Percentiles rank a stretch among this genome's conserved stretches.
These are phyloP conservation scores for Saposhnikovia divaricata DNA, from an alignment of 129 eudicot genomes.

Conservation along the genomic window DNA sequence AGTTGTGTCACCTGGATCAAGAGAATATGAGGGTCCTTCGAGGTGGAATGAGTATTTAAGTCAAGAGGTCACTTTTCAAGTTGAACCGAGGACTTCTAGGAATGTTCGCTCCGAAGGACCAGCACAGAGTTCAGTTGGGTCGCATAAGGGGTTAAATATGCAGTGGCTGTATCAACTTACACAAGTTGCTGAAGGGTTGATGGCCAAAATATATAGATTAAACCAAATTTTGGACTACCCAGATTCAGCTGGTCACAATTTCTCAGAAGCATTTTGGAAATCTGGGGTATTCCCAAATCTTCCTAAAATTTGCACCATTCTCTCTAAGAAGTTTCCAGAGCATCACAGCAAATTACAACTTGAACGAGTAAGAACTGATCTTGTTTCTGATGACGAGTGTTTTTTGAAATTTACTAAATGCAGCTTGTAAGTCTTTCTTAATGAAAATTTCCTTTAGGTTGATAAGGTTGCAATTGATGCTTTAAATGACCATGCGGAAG, in stretches of 20 bases:
- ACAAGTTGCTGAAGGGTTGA: conserved; percentile 81
- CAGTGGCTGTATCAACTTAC: conserved; percentile 89
- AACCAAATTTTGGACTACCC: conserved; percentile 91
- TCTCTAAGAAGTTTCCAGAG: conserved; percentile 88
- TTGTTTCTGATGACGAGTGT: conserved; percentile 4
- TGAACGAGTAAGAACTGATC: conserved; percentile 66
- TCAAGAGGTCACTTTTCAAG: conserved; percentile 50
- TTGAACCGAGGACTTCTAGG: conserved; percentile 39
- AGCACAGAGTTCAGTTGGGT: conserved; percentile 49
- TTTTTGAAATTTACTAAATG: background rate
- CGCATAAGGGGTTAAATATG: conserved; percentile 79
- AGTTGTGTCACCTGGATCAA: conserved; percentile 59
- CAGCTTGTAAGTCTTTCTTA: conserved; percentile 7
- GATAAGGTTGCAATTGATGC: conserved; percentile 89
- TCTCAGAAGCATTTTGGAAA: conserved; percentile 91
- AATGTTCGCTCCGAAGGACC: conserved; percentile 53
- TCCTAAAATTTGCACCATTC: conserved; percentile 73
- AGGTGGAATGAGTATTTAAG: conserved; percentile 82
- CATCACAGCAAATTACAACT: conserved; percentile 91
- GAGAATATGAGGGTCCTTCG: conserved; percentile 76
- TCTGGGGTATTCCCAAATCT: conserved; percentile 79
- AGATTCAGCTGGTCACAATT: conserved; percentile 58
- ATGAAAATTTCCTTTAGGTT: conserved; percentile 36
- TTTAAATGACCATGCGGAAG: conserved; percentile 83
- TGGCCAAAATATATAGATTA: conserved; percentile 89